Evolutionary conservation across 2,329 filamentous ascomycete genomes (phyloP).

Genomic region (Epichloe elymi): DNA sequence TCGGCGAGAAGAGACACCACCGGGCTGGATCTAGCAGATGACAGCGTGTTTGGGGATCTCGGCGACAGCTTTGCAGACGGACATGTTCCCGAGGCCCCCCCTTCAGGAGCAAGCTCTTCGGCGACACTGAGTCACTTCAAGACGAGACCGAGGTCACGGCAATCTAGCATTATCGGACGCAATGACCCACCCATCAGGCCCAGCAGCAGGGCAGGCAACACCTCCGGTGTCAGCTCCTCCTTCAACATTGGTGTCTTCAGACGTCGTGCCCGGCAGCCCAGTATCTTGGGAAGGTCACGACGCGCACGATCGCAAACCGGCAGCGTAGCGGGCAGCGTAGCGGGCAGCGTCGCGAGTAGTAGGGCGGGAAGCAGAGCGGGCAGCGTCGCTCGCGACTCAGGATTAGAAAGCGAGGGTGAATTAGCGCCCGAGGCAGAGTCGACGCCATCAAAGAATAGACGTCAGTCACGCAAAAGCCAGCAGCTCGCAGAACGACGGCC

Average conservation of each 20-base stretch:
- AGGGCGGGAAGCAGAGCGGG: constrained; percentile 9
- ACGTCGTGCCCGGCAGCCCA: constrained; percentile 44
- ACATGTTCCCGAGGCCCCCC: constrained; percentile 19
- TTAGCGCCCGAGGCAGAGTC: constrained; percentile 55
- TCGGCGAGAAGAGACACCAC: constrained; percentile 28
- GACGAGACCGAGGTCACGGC: constrained; percentile 25
- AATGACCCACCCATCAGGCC: constrained; percentile 39
- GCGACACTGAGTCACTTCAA: constrained; percentile 34
- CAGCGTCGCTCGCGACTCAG: constrained; percentile 18
- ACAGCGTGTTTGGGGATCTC: constrained; percentile 33
- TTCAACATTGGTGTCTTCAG: constrained; percentile 46
- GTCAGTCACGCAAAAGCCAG: constrained; percentile 22
- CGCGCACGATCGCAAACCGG: constrained; percentile 23
- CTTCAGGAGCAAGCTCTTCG: constrained; percentile 31
- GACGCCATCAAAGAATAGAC: constrained; percentile 42
- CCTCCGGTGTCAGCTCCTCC: constrained; percentile 33
- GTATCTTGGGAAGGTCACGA: constrained; percentile 43
- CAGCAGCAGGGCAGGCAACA: constrained; percentile 35
- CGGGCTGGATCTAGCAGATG: constrained; percentile 35
- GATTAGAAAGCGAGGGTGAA: constrained; percentile 29
- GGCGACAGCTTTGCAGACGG: constrained; percentile 30
- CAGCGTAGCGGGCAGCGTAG: constrained; percentile 3
- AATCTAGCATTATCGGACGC: constrained; percentile 37
- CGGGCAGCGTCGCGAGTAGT: constrained; percentile 4
- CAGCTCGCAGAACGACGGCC: constrained; percentile 11